Percentiles rank a stretch among this genome's conserved stretches.
phyloP scores from a whole-genome alignment of 1,139 yeast genomes.

The Yamadazyma sp. region DNA sequence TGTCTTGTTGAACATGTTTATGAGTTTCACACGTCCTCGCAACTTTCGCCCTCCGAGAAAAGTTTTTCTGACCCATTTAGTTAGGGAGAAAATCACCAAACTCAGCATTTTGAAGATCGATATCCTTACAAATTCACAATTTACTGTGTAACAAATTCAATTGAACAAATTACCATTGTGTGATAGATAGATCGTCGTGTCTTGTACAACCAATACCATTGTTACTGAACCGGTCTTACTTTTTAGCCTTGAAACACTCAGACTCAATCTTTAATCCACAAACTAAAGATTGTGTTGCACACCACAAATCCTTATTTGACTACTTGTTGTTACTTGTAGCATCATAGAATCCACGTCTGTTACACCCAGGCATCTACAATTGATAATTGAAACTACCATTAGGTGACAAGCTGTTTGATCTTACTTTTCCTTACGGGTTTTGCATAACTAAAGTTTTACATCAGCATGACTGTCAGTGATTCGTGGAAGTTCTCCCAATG shows the following conservation, averaged over 20 bases:
- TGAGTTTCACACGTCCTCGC: not conserved
- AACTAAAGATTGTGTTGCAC: not conserved
- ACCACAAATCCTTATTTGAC: too few relatives aligned
- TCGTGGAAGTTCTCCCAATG: conserved; percentile 82
- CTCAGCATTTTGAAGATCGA: not conserved
- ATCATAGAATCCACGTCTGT: too few relatives aligned
- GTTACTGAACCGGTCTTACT: not conserved
- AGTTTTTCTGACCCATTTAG: not conserved
- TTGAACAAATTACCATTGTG: not conserved
- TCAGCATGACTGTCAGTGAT: conserved; percentile 23
- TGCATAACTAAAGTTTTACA: too few relatives aligned
- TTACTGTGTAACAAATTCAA: not conserved
- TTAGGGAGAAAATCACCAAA: not conserved
- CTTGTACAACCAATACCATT: not conserved
- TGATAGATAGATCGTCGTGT: not conserved
- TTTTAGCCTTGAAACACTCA: not conserved
- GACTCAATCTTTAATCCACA: not conserved
- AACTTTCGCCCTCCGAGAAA: conserved; percentile 1
- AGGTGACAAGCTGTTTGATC: too few relatives aligned
- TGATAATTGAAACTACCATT: too few relatives aligned
- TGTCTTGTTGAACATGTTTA: not conserved
- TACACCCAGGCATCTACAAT: too few relatives aligned
- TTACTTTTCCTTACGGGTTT: not conserved
- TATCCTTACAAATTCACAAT: not conserved
- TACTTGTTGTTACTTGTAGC: too few relatives aligned